Conservation (phyloP, 495 filamentous ascomycete genomes). For the Penicillium longicatenatum region DNA sequence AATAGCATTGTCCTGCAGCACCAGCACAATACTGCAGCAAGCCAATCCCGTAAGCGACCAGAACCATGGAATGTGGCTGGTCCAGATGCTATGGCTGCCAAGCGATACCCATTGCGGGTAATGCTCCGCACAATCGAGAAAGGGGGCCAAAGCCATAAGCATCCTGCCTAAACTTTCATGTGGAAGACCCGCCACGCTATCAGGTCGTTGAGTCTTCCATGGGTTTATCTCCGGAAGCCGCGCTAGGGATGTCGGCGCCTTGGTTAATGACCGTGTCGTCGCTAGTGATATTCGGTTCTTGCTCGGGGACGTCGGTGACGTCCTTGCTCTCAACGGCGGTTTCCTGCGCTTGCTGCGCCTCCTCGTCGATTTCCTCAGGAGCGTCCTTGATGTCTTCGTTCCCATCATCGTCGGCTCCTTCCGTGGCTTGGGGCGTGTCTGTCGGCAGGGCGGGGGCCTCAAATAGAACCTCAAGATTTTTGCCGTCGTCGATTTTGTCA, state of each 20-base stretch:
- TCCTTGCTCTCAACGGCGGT: constrained; percentile 15
- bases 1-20: neutral
- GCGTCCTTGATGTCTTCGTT: constrained; percentile 16
- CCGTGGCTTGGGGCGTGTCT: constrained; percentile 31
- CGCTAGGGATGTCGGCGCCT: constrained; percentile 19
- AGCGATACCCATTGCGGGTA: constrained; percentile 22
- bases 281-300: constrained; percentile 12
- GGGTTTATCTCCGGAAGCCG: constrained; percentile 16
- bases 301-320: constrained; percentile 14
- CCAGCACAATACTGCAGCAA: constrained; percentile 19
- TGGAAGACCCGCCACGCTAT: constrained; percentile 12
- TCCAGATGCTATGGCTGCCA: constrained; percentile 11
- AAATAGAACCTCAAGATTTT: constrained; percentile 61
- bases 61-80: constrained; percentile 17
- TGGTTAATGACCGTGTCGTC: constrained; percentile 24
- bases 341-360: constrained; percentile 12
- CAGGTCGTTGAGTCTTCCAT: constrained; percentile 17
- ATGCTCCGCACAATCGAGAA: constrained; percentile 20
- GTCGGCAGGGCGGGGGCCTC: constrained; percentile 34
- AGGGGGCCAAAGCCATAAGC: constrained; percentile 20
- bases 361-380: constrained; percentile 19
- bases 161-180: constrained; percentile 16
- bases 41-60: constrained; percentile 17
- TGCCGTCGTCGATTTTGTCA: constrained; percentile 82
- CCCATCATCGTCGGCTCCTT: constrained; percentile 20